These are phyloP conservation scores for Beauveria rudraprayagi DNA, from an alignment of 2,329 filamentous ascomycete species.

Conservation along the genomic window DNA sequence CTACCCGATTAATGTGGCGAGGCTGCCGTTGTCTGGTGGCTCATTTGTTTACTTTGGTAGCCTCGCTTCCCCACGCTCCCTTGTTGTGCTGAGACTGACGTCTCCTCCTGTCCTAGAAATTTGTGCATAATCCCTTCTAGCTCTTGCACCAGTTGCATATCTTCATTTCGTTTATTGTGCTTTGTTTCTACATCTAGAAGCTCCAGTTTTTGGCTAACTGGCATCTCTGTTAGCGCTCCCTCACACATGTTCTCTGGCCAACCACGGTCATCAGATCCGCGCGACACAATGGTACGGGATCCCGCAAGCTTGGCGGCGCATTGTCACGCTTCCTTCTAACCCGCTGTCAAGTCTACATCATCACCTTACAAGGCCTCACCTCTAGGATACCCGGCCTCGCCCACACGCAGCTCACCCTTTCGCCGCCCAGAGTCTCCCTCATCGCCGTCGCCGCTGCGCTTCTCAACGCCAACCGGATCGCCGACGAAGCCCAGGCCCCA, in stretches of 20 bases:
- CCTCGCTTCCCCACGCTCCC: background rate
- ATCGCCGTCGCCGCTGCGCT: conserved; percentile 57
- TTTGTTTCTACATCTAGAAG: background rate
- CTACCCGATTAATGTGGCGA: background rate
- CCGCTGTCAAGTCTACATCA: conserved; percentile 39
- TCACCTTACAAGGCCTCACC: conserved; percentile 62
- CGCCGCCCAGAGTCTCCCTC: conserved; percentile 53
- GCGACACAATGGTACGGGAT: conserved; percentile 11
- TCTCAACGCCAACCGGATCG: conserved; percentile 56
- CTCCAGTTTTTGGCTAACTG: conserved; percentile 3
- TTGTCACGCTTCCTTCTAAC: background rate
- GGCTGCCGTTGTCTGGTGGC: conserved; percentile 11
- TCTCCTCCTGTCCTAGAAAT: background rate
- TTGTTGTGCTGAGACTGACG: background rate
- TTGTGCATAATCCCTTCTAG: background rate
- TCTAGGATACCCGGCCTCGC: conserved; percentile 60
- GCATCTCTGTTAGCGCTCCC: background rate
- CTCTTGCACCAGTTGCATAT: background rate
- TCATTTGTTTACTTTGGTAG: conserved; percentile 14
- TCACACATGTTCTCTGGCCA: conserved; percentile 10
- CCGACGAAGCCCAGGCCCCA: conserved; percentile 39
- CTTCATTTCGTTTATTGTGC: background rate
- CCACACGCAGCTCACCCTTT: conserved; percentile 54
- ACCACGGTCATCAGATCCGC: conserved; percentile 5
- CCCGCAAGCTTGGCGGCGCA: background rate